Base-by-base conservation (phyloP, 805 yeast genomes). In the Ogataea corticis region DNA sequence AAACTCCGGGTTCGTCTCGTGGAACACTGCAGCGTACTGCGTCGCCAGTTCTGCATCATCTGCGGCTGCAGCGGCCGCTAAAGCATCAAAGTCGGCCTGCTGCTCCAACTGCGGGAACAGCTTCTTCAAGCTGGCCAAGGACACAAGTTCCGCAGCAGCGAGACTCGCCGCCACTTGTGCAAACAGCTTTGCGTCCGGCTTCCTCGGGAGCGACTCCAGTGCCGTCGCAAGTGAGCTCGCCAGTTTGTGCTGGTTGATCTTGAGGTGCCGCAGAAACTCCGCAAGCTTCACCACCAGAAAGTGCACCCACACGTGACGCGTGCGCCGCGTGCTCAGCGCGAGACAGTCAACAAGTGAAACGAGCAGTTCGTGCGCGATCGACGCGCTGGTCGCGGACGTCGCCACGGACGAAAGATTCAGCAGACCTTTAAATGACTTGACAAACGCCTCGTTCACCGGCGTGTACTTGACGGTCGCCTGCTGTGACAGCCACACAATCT, bases 1-100 rank as follows among this genome's bases (percentile, higher is more conserved):
- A 50, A 75, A 72, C 45, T 79, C 83, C 14, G 76, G 74, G 42
- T 75, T 69, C 7, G 70, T 67, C 30, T 70, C 73, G 27, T 57
- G 48, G 37, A 65, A 57, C 15, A 57, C 62, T 13, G 52, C 34
- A 5, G 48, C 50, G 32, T 55, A 64, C n/a, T 29, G 25, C 25
- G 25, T 6, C 9, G 25, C 25, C 25, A 21, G 25, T 9, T 5
- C 5, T 9, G 7, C 25, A 9, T 21, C 25, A 9, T 21, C 25
- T 21, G 25, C 25, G 25, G 46, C n/a, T 4, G 38, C 14, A 11
- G 42, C n/a, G n/a, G n/a, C n/a, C n/a, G n/a, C n/a, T n/a, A n/a
- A n/a, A n/a, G n/a, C n/a, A n/a, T n/a, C n/a, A n/a, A n/a, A n/a
- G 4, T 32, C 14, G 3, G 37, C 4, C 2, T 29, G 15, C 1